These are phyloP conservation scores for Trametes meyenii DNA, from an alignment of 768 basidiomycete species.

Conservation along the genomic window DNA sequence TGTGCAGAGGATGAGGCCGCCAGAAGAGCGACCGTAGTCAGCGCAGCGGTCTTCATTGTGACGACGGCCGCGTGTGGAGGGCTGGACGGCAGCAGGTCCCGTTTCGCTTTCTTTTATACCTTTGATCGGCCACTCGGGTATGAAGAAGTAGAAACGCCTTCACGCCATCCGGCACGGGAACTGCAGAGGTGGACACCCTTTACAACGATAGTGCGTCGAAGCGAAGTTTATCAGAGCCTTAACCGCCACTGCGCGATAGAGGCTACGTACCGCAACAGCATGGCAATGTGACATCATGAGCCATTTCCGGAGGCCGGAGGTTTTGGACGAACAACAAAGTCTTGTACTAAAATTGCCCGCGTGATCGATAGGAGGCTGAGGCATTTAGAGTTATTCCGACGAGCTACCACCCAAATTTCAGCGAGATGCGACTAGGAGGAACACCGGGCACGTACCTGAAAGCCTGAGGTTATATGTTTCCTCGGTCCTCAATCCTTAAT, in stretches of 20 bases:
- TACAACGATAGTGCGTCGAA: background rate
- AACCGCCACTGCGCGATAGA: background rate
- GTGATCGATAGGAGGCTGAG: background rate
- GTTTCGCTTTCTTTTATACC: no score
- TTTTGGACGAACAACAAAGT: background rate
- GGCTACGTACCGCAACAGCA: background rate
- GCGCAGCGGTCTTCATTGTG: background rate
- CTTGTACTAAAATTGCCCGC: background rate
- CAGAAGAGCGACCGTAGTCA: conserved; percentile 2
- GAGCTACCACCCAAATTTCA: background rate
- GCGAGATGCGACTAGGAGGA: no score
- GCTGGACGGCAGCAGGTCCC: no score
- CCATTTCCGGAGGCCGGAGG: background rate
- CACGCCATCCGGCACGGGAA: no score
- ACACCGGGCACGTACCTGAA: no score
- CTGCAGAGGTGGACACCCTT: no score
- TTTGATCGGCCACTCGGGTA: no score
- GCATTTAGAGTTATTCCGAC: background rate
- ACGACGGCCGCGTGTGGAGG: no score
- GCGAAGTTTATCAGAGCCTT: conserved; percentile 5
- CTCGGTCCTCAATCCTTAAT: no score
- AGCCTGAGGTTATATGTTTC: no score
- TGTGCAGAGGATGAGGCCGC: conserved; percentile 45
- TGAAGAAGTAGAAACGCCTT: no score
- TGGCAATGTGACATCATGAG: conserved; percentile 7